phyloP scores from a whole-genome alignment of 2,329 filamentous ascomycete genomes.

The Clonostachys rhizophaga region DNA sequence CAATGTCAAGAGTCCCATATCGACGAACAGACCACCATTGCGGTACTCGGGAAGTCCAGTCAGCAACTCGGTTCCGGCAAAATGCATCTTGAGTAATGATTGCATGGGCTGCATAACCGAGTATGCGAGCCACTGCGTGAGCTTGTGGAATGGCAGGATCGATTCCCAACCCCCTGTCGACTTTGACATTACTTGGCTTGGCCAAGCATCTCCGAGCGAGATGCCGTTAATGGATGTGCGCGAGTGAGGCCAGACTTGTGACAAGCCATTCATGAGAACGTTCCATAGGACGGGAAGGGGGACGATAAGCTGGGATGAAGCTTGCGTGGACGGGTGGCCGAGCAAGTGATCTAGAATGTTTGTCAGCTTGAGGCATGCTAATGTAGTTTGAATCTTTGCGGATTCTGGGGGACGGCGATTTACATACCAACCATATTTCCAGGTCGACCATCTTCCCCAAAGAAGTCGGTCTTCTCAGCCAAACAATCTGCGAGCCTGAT shows the following conservation, averaged over 20 bases:
- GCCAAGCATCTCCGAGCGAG: slow-evolving; percentile 91
- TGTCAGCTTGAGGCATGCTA: slow-evolving; percentile 4
- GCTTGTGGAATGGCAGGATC: slow-evolving; percentile 88
- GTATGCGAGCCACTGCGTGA: slow-evolving; percentile 93
- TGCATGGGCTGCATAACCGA: slow-evolving; percentile 91
- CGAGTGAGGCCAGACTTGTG: slow-evolving; percentile 82
- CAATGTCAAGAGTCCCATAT: slow-evolving; percentile 75
- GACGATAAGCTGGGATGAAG: slow-evolving; percentile 82
- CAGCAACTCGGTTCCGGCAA: slow-evolving; percentile 74
- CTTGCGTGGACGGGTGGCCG: slow-evolving; percentile 83
- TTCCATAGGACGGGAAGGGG: slow-evolving; percentile 86
- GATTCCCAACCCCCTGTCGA: slow-evolving; percentile 62
- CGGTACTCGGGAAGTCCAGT: slow-evolving; percentile 90
- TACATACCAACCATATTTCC: slow-evolving; percentile 87
- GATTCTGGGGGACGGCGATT: too few relatives aligned
- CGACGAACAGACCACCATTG: slow-evolving; percentile 83
- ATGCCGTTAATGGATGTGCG: slow-evolving; percentile 84
- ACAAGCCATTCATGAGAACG: slow-evolving; percentile 81
- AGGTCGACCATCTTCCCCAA: slow-evolving; percentile 77
- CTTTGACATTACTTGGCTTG: slow-evolving; percentile 74
- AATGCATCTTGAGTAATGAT: slow-evolving; percentile 73
- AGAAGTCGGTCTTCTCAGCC: slow-evolving; percentile 71
- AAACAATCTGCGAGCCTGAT: slow-evolving; percentile 72
- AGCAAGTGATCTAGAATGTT: slow-evolving; percentile 78
- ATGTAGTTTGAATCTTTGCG: not conserved